A percentile compares a stretch with the other conserved stretches of the same genome.
Conservation (phyloP, 169 alveolate genomes). For the Theileria sp. region DNA sequence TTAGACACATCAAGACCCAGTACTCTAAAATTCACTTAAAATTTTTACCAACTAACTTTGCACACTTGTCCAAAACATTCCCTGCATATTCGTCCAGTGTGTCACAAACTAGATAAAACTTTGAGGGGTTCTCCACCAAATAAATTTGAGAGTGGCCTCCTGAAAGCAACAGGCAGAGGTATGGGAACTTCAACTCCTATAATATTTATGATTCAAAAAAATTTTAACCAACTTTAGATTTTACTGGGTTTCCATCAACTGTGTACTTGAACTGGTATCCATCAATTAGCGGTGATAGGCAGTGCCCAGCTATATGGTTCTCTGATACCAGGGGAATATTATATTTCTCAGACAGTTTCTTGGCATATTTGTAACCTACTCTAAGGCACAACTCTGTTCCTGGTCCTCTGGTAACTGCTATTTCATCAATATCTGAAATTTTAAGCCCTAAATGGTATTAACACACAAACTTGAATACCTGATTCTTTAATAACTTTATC, state of each 20-base stretch:
- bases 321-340: constrained; percentile 44
- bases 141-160: constrained; percentile 76
- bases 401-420: constrained; percentile 74
- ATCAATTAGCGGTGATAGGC: constrained; percentile 53
- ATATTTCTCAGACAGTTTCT: constrained; percentile 18
- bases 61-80: constrained; percentile 55
- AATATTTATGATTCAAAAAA: too few relatives aligned
- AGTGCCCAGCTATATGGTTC: constrained; percentile 65
- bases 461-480: constrained; percentile 29
- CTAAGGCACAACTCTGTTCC: constrained; percentile 68
- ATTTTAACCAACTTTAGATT: constrained; percentile 11
- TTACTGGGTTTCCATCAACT: neutral
- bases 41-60: constrained; percentile 23
- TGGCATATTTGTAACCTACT: constrained; percentile 66
- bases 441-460: constrained; percentile 1
- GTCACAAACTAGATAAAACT: constrained; percentile 55
- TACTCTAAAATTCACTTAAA: constrained; percentile 13
- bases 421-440: constrained; percentile 38
- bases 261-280: constrained; percentile 38
- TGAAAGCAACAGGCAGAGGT: constrained; percentile 61
- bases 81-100: constrained; percentile 65
- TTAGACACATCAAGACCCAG: constrained; percentile 34
- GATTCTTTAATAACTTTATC: constrained; percentile 39
- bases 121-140: constrained; percentile 54
- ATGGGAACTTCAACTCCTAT: constrained; percentile 62